Percentiles rank a stretch among this genome's conserved stretches.
These are phyloP conservation scores for Penicillium roqueforti DNA, from an alignment of 495 filamentous ascomycete genomes.

Conservation along the genomic window DNA sequence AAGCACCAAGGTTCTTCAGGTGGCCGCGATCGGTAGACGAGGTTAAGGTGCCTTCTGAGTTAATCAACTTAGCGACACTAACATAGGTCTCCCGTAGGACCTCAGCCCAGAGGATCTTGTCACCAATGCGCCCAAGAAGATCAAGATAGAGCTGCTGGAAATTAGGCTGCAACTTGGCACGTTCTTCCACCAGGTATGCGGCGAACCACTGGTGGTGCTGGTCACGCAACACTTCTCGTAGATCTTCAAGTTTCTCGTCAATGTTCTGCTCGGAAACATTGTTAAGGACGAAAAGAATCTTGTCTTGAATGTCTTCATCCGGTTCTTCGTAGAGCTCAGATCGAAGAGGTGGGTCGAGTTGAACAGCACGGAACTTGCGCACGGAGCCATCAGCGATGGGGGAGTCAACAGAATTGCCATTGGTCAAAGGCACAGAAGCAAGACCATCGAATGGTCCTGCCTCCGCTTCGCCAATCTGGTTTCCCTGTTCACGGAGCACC, in stretches of 20 bases:
- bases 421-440: slow-evolving; percentile 46
- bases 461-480: slow-evolving; percentile 32
- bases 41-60: slow-evolving; percentile 77
- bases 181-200: slow-evolving; percentile 89
- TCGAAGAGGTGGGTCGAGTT: slow-evolving; percentile 62
- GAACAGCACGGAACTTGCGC: slow-evolving; percentile 67
- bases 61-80: slow-evolving; percentile 77
- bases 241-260: slow-evolving; percentile 70
- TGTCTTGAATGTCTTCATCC: slow-evolving; percentile 78
- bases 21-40: slow-evolving; percentile 77
- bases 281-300: slow-evolving; percentile 92
- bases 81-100: slow-evolving; percentile 91
- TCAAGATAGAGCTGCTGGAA: slow-evolving; percentile 90
- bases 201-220: slow-evolving; percentile 95
- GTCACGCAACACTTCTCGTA: slow-evolving; percentile 71
- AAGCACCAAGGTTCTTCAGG: slow-evolving; percentile 85
- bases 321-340: slow-evolving; percentile 69
- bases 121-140: slow-evolving; percentile 75
- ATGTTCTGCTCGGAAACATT: slow-evolving; percentile 90
- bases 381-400: slow-evolving; percentile 46
- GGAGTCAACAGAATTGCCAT: slow-evolving; percentile 63
- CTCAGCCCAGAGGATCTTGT: slow-evolving; percentile 75
- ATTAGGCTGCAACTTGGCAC: slow-evolving; percentile 94
- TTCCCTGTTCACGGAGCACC: slow-evolving; percentile 62
- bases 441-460: slow-evolving; percentile 35